Conservation (phyloP, 2,329 filamentous ascomycete genomes). For the Rutstroemia sp. region DNA sequence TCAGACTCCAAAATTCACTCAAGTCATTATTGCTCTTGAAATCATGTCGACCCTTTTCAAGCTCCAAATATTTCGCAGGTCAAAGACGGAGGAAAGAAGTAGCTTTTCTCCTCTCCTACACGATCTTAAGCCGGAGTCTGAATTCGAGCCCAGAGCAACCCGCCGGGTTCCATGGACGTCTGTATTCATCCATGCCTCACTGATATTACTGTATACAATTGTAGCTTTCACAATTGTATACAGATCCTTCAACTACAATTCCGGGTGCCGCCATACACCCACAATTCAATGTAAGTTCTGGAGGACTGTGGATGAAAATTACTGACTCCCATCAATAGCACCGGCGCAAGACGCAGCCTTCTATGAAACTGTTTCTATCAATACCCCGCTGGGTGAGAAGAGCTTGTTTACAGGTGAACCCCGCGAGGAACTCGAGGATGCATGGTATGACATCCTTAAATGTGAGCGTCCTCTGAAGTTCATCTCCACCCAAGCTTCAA, state of each 20-base stretch:
- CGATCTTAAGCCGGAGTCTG: neutral
- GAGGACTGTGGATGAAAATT: accelerated
- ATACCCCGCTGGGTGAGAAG: neutral
- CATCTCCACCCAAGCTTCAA: no score
- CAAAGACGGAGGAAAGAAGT: no score
- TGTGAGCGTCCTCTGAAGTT: no score
- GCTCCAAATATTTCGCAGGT: neutral
- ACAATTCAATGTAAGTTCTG: neutral
- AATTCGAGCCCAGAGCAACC: neutral
- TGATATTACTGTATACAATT: neutral
- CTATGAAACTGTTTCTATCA: neutral
- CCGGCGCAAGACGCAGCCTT: neutral
- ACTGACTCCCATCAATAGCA: neutral
- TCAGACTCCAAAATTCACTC: neutral
- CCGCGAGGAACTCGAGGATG: neutral
- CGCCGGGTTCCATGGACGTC: neutral
- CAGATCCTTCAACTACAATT: neutral
- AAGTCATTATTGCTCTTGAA: neutral
- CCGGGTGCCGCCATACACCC: neutral
- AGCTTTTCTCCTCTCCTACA: neutral
- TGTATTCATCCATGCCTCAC: neutral
- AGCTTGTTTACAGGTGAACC: neutral
- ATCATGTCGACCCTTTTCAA: neutral
- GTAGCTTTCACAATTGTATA: neutral
- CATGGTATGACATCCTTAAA: neutral